A percentile compares a stretch with the other conserved stretches of the same genome.
Evolutionary conservation across 2,329 filamentous ascomycete genomes (phyloP).

Genomic region (Atkinsonella texensis): DNA sequence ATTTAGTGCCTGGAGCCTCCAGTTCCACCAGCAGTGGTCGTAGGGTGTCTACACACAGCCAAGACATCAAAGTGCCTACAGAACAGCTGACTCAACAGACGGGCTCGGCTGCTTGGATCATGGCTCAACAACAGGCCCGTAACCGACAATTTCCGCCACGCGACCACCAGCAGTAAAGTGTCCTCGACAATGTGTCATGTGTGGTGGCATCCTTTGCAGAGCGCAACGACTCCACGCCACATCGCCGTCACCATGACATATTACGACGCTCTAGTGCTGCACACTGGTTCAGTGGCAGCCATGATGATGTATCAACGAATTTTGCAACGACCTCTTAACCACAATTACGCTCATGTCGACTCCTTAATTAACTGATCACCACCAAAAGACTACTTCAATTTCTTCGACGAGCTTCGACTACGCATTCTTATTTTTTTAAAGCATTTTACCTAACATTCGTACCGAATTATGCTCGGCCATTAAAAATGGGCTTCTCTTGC

Average conservation of each 20-base stretch:
- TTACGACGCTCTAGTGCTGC: not conserved
- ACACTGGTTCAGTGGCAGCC: not conserved
- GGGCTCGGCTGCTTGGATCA: slow-evolving; percentile 38
- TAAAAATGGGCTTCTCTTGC: not conserved
- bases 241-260: not conserved
- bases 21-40: slow-evolving; percentile 12
- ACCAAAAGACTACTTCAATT: too few species aligned
- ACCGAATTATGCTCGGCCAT: not conserved
- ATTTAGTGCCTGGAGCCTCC: slow-evolving; percentile 43
- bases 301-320: slow-evolving; percentile 4
- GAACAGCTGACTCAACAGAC: slow-evolving; percentile 44
- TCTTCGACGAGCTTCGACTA: too few species aligned
- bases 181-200: not conserved
- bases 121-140: slow-evolving; percentile 32
- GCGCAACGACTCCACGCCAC: not conserved
- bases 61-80: slow-evolving; percentile 48
- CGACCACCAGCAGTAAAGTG: slow-evolving; percentile 25
- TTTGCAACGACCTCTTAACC: not conserved
- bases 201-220: not conserved
- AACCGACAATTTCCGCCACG: slow-evolving; percentile 30
- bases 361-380: too few species aligned
- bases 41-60: slow-evolving; percentile 16
- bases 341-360: not conserved
- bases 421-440: not conserved
- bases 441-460: not conserved